A percentile compares a stretch with the other conserved stretches of the same genome.
These are phyloP conservation scores for Phytophthora ramorum DNA, from an alignment of 352 stramenopile species.

Conservation along the genomic window DNA sequence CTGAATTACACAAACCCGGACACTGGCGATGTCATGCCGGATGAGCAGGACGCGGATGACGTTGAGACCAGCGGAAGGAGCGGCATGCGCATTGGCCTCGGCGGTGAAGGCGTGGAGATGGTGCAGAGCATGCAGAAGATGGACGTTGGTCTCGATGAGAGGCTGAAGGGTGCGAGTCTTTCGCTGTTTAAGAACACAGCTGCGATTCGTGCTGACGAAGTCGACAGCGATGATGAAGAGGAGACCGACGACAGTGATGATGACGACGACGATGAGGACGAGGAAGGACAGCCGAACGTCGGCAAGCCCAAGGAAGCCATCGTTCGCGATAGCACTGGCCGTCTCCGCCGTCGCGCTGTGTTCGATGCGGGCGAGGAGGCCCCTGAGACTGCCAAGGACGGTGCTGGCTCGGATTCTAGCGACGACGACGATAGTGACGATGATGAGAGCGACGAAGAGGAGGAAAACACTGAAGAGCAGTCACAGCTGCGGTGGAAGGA, in stretches of 20 bases:
- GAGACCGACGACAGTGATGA: conserved; percentile 54
- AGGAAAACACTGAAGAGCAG: conserved; percentile 56
- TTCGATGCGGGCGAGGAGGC: conserved; percentile 69
- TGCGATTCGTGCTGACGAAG: conserved; percentile 83
- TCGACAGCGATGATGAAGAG: conserved; percentile 71
- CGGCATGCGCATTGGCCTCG: conserved; percentile 47
- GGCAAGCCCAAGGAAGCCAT: conserved; percentile 73
- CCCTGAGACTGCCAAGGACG: conserved; percentile 24
- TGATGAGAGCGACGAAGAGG: conserved; percentile 55
- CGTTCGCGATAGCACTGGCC: conserved; percentile 72
- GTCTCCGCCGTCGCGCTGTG: conserved; percentile 78
- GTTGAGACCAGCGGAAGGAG: conserved; percentile 9
- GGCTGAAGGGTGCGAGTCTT: conserved; percentile 93
- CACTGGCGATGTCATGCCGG: conserved; percentile 67
- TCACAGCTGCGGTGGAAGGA: conserved; percentile 89
- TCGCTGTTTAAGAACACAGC: conserved; percentile 96
- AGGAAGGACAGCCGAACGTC: conserved; percentile 49
- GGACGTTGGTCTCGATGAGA: conserved; percentile 93
- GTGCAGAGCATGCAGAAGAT: conserved; percentile 95
- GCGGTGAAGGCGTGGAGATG: conserved; percentile 92
- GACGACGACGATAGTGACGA: conserved; percentile 43
- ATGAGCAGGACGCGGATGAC: conserved; percentile 60
- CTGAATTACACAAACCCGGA: conserved; percentile 96
- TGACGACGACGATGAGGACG: conserved; percentile 62
- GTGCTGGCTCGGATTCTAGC: conserved; percentile 44